Evolutionary conservation across 177 flowering plant genomes (phyloP).

Genomic region (Vitis hybrid): DNA sequence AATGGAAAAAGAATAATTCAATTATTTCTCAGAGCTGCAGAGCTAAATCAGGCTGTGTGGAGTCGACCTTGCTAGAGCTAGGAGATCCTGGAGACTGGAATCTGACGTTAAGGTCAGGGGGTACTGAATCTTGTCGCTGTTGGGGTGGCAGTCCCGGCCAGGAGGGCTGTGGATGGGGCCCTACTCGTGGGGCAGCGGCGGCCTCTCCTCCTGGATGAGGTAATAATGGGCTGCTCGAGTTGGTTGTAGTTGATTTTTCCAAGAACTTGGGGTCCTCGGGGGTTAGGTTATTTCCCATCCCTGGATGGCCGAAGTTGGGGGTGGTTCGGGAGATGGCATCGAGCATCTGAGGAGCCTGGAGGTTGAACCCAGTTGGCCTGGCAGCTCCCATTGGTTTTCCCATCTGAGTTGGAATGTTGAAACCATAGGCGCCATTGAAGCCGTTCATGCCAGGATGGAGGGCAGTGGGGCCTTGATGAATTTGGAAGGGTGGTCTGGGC

Average conservation of each 20-base stretch:
- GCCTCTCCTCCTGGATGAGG: slow-evolving; percentile 18
- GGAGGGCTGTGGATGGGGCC: slow-evolving; percentile 22
- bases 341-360: slow-evolving; percentile 27
- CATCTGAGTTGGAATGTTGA: slow-evolving; percentile 34
- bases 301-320: slow-evolving; percentile 18
- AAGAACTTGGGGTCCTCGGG: slow-evolving; percentile 20
- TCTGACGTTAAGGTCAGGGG: slow-evolving; percentile 61
- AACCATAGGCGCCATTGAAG: slow-evolving; percentile 31
- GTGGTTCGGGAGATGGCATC: slow-evolving; percentile 28
- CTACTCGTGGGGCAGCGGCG: slow-evolving; percentile 9
- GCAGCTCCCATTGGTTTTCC: slow-evolving; percentile 30
- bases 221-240: slow-evolving; percentile 11
- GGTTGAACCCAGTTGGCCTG: slow-evolving; percentile 23
- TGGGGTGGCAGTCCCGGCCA: slow-evolving; percentile 28
- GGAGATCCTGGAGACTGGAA: slow-evolving; percentile 66
- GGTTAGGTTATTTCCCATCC: slow-evolving; percentile 12
- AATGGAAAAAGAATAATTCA: slow-evolving; percentile 9
- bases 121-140: slow-evolving; percentile 38
- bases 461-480: slow-evolving; percentile 24
- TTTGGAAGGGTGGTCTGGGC: slow-evolving; percentile 39
- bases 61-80: slow-evolving; percentile 38
- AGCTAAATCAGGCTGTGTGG: slow-evolving; percentile 75
- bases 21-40: slow-evolving; percentile 60
- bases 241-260: slow-evolving; percentile 21
- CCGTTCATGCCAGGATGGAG: slow-evolving; percentile 50